Conservation (phyloP, 495 filamentous ascomycete genomes). For the Penicillium flavigenum region DNA sequence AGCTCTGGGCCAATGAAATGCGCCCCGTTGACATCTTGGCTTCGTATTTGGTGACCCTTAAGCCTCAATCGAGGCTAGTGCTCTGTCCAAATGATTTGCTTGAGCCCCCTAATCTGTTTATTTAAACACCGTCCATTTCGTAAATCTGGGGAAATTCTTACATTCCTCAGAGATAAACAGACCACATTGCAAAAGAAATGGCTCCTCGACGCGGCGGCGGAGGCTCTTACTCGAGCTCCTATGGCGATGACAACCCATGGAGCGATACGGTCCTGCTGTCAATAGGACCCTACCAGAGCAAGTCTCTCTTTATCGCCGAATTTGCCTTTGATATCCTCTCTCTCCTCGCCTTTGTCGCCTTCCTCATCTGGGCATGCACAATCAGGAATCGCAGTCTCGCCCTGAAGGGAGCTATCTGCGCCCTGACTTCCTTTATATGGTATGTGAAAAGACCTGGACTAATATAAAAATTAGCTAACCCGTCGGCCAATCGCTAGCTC, state of each 20-base stretch:
- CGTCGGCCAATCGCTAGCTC: background rate
- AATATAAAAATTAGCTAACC: background rate
- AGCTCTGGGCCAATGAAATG: background rate
- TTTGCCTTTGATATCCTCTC: slow-evolving; percentile 26
- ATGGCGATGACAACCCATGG: slow-evolving; percentile 13
- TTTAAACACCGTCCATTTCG: slow-evolving; percentile 1
- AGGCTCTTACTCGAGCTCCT: slow-evolving; percentile 8
- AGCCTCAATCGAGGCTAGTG: slow-evolving; percentile 4
- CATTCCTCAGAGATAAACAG: too few species aligned
- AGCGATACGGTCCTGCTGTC: slow-evolving; percentile 5
- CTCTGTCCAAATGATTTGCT: background rate
- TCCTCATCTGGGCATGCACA: slow-evolving; percentile 25
- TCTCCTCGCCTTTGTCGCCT: slow-evolving; percentile 18
- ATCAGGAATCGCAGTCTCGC: slow-evolving; percentile 18
- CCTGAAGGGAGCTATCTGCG: slow-evolving; percentile 10
- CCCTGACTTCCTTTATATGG: slow-evolving; percentile 17
- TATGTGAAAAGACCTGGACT: slow-evolving; percentile 3
- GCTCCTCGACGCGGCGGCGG: slow-evolving; percentile 22
- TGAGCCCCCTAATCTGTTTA: slow-evolving; percentile 3
- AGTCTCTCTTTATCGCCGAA: slow-evolving; percentile 7
- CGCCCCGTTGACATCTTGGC: background rate
- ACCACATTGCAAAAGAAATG: slow-evolving; percentile 5
- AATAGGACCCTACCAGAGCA: background rate
- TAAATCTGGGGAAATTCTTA: background rate
- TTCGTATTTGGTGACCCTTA: slow-evolving; percentile 6